Evolutionary conservation across 768 basidiomycete genomes (phyloP).

Genomic region (Lactarius hengduanensis): DNA sequence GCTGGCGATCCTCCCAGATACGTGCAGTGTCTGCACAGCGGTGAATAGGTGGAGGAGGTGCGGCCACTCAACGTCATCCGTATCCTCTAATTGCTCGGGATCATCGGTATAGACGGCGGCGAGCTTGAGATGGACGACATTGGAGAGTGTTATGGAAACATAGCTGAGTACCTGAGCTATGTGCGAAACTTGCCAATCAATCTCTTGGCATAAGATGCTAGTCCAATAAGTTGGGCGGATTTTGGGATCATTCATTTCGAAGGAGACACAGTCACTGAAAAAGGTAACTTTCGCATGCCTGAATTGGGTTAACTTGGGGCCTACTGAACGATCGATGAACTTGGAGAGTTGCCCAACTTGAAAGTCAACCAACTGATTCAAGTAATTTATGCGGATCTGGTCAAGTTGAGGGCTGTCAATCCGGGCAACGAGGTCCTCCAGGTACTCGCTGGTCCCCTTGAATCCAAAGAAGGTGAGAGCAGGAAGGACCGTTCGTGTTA

Average conservation of each 20-base stretch:
- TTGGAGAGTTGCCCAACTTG: neutral
- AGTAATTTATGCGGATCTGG: neutral
- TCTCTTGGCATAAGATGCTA: neutral
- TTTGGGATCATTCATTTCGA: neutral
- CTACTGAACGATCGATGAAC: neutral
- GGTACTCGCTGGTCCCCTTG: neutral
- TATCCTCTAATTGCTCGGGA: no score
- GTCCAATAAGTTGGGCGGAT: neutral
- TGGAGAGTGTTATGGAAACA: neutral
- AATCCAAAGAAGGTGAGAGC: neutral
- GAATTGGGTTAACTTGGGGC: neutral
- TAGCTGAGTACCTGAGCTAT: neutral
- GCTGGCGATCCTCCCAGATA: no score
- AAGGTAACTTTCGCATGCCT: neutral
- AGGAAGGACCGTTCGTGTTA: neutral
- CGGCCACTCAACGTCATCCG: no score
- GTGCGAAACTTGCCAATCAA: neutral
- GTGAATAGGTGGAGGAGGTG: no score
- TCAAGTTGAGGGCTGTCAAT: neutral
- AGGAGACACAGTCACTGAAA: accelerated
- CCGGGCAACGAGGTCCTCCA: neutral
- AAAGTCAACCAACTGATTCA: neutral
- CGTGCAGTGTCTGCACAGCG: no score
- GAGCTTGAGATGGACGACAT: neutral
- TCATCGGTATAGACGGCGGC: no score